phyloP scores from a whole-genome alignment of 1,284 basidiomycete genomes.

The Volvariella volvacea region DNA sequence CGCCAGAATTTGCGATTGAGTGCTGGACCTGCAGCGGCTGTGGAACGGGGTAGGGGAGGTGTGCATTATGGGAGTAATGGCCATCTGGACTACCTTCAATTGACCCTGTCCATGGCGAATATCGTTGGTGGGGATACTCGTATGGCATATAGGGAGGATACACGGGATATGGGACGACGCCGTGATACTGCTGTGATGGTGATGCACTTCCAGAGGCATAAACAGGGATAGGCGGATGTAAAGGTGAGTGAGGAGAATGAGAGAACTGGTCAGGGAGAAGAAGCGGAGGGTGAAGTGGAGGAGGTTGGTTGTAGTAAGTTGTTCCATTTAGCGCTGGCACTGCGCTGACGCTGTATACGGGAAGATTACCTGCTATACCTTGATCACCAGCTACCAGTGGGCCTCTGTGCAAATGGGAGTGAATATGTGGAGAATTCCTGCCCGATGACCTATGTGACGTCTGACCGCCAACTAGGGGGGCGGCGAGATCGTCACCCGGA shows the following conservation, averaged over 20 bases:
- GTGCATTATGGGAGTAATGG: neutral
- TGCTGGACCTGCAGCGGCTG: neutral
- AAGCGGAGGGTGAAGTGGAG: neutral
- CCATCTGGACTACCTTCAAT: no score
- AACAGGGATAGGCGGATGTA: conserved; percentile 2
- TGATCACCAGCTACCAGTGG: neutral
- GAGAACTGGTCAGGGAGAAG: conserved; percentile 3
- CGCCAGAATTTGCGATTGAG: neutral
- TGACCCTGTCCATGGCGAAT: neutral
- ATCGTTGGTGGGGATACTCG: conserved; percentile 10
- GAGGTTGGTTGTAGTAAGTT: conserved; percentile 2
- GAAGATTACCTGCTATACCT: conserved; percentile 5
- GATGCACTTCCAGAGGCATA: neutral
- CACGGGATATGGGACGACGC: conserved; percentile 9
- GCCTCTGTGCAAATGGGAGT: neutral
- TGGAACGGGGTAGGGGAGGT: neutral
- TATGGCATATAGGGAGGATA: conserved; percentile 11
- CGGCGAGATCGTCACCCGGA: conserved; percentile 15
- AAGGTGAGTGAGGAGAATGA: conserved; percentile 10
- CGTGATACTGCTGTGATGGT: conserved; percentile 2
- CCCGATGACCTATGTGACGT: neutral
- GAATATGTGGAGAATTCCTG: neutral
- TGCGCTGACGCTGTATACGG: conserved; percentile 5
- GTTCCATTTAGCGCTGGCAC: conserved; percentile 1
- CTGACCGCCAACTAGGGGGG: neutral